Evolutionary conservation across 2,329 filamentous ascomycete genomes (phyloP).

Genomic region (Colletotrichum filicis): DNA sequence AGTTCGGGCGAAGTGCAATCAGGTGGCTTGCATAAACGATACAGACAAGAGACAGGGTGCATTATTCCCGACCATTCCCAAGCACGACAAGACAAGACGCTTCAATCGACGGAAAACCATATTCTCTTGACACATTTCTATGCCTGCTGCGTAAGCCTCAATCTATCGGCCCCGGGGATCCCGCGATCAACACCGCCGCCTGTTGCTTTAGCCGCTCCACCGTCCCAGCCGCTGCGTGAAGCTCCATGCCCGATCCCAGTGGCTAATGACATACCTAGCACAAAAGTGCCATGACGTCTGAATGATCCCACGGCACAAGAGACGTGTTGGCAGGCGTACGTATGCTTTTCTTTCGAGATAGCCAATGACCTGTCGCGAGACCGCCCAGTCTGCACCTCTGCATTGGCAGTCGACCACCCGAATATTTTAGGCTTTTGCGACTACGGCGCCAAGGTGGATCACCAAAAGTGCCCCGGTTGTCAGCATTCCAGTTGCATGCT

Average conservation of each 20-base stretch:
- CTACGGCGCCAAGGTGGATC: constrained; percentile 27
- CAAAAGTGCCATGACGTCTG: constrained; percentile 34
- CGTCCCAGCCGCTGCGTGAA: constrained; percentile 10
- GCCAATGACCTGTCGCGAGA: constrained; percentile 24
- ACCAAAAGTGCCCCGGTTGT: constrained; percentile 27
- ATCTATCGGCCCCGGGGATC: constrained; percentile 27
- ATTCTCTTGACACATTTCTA: constrained; percentile 19
- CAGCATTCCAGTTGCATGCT: neutral
- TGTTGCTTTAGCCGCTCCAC: constrained; percentile 22
- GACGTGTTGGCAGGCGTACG: constrained; percentile 26
- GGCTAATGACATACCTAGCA: constrained; percentile 20
- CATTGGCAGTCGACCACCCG: constrained; percentile 16
- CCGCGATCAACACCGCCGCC: constrained; percentile 30
- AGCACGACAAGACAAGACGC: neutral
- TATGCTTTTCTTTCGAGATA: constrained; percentile 18
- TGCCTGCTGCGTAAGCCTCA: constrained; percentile 33
- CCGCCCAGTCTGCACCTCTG: constrained; percentile 18
- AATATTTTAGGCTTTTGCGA: constrained; percentile 27
- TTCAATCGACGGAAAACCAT: neutral
- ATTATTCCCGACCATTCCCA: constrained; percentile 25
- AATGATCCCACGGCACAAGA: constrained; percentile 25
- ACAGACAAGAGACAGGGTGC: neutral
- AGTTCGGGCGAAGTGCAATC: constrained; percentile 14
- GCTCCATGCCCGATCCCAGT: constrained; percentile 12
- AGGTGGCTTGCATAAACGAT: constrained; percentile 6